Conservation (phyloP, 2,329 filamentous ascomycete species). For the Nakataea oryzae region DNA sequence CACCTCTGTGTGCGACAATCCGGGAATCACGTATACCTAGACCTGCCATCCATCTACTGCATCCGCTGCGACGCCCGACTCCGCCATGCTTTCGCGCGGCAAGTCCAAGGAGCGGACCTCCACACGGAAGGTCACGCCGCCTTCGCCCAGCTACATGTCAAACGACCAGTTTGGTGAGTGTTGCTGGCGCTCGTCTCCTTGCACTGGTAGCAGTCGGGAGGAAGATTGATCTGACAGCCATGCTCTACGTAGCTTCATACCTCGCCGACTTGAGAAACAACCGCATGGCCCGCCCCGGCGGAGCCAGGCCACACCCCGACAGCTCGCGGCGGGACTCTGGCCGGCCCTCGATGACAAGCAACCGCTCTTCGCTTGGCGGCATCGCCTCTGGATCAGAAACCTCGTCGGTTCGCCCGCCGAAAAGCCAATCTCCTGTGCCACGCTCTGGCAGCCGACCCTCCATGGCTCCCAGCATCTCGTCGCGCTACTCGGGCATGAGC, state of each 20-base stretch:
- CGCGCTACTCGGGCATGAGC: conserved; percentile 33
- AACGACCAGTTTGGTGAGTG: conserved; percentile 55
- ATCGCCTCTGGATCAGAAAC: conserved; percentile 19
- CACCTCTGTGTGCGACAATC: no score
- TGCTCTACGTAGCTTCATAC: conserved; percentile 45
- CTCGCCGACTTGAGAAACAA: conserved; percentile 61
- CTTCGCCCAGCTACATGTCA: conserved; percentile 53
- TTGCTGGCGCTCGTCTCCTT: background rate
- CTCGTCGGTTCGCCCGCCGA: conserved; percentile 15
- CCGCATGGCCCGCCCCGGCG: conserved; percentile 56
- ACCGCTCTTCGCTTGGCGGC: conserved; percentile 15
- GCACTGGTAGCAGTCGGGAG: background rate
- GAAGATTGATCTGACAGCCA: background rate
- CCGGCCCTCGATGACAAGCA: conserved; percentile 18
- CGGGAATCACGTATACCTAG: no score
- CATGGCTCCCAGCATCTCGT: conserved; percentile 33
- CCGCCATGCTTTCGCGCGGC: conserved; percentile 20
- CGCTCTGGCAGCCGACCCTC: conserved; percentile 23
- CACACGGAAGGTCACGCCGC: conserved; percentile 46
- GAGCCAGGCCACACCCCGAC: conserved; percentile 53
- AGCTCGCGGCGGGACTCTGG: conserved; percentile 20
- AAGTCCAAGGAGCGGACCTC: conserved; percentile 22
- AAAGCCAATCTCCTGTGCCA: background rate
- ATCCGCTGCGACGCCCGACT: background rate
- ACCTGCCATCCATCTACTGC: background rate